phyloP scores from a whole-genome alignment of 2,329 filamentous ascomycete species.

The Cladophialophora yegresii region DNA sequence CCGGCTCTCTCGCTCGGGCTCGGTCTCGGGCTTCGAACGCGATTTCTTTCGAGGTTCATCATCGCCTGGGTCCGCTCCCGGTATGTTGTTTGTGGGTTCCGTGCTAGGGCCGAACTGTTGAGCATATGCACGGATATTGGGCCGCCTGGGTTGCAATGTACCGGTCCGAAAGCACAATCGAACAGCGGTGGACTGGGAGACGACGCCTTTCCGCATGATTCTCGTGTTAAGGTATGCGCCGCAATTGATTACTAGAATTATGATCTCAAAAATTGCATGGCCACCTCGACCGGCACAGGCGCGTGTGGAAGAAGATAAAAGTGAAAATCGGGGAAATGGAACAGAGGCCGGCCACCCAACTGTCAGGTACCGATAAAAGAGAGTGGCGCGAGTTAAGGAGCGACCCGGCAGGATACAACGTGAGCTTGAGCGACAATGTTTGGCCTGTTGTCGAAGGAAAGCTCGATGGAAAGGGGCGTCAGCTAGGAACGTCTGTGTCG shows the following conservation, averaged over 20 bases:
- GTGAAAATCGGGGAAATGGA: not conserved
- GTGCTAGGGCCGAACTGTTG: constrained; percentile 28
- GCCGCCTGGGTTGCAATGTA: not conserved
- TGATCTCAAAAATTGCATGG: not conserved
- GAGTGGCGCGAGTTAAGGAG: not conserved
- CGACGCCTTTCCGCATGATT: constrained; percentile 14
- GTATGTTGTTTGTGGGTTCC: constrained; percentile 24
- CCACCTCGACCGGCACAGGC: not conserved
- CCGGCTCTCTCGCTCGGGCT: constrained; percentile 10
- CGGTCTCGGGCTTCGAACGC: constrained; percentile 19
- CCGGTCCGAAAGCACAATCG: constrained; percentile 8
- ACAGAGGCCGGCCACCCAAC: not conserved
- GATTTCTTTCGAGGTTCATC: constrained; percentile 23
- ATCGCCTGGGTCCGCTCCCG: constrained; percentile 27
- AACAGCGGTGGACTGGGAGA: constrained; percentile 11
- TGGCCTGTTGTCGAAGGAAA: not conserved
- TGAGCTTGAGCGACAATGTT: not conserved
- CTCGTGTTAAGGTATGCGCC: constrained; percentile 21
- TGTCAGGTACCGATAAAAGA: not conserved
- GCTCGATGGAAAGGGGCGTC: not conserved
- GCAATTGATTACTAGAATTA: not conserved
- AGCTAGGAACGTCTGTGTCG: not conserved
- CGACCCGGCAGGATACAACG: not conserved
- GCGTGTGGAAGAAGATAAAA: not conserved
- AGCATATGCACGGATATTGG: constrained; percentile 19